Evolutionary conservation across 2,329 filamentous ascomycete species (phyloP), one percentile per base, ranked within the genome.

Genomic region (Aspergillus pseudotamarii): DNA sequence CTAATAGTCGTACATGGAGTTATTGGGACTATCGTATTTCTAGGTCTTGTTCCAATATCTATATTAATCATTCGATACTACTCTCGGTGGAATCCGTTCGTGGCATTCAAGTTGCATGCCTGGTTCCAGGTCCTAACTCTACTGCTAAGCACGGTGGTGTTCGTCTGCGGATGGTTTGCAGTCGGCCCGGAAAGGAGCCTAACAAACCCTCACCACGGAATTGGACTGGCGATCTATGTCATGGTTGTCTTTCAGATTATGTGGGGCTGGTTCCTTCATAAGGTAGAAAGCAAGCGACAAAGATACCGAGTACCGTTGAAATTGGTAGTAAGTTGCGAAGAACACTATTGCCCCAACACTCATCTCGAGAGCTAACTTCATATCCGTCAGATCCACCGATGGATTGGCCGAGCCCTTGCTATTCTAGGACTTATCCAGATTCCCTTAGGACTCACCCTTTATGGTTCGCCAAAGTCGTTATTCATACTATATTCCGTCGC

Each of bases 401-500:
- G 95, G 93, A 80, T 91, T 21, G 95, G 95, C 21, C 85, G 94
- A 62, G 81, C 86, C 0, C 88, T 94, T 70, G 90, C 91, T 3
- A 79, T 98, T 21, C 82, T 99, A 4, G 95, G 92, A 0, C 89
- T 98, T 68, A 86, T 89, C 4, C 95, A 99, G 75, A 88, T 99
- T 12, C 91, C 95, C 0, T 84, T 99, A 0, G 95, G 95, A 0
- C 83, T 99, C 54, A 94, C 94, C 0, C 83, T 99, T 1, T 99
- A 97, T 72, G 95, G 95, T 6, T 97, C 94, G 34, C 94, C 95
- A 6, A 88, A 90, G 72, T 87, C 86, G 43, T 84, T 94, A 4
- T 99, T 98, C 76, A 88, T 99, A 58, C 82, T 98, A 4, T 99
- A 91, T 73, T 86, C 94, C 0, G 66, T 98, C 0, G 94, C 90